These are phyloP conservation scores for Dendrocalamus sinicus DNA, from an alignment of 176 grass and related monocot genomes.

Conservation along the genomic window DNA sequence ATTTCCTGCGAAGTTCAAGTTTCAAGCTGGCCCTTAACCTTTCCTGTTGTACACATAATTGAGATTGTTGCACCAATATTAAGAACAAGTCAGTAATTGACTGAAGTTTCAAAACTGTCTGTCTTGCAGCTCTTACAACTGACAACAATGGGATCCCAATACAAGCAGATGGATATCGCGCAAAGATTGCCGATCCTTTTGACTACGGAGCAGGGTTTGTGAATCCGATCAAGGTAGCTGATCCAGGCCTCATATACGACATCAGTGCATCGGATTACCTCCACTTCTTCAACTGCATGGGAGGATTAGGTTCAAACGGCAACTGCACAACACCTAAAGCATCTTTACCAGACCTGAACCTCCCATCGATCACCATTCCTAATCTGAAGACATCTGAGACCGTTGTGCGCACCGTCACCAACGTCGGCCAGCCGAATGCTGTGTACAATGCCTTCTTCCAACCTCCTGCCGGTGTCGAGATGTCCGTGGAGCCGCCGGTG, in stretches of 20 bases:
- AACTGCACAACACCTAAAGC: not conserved
- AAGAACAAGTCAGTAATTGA: too few relatives aligned
- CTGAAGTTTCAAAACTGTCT: not conserved
- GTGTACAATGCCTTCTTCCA: not conserved
- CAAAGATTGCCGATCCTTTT: constrained; percentile 58
- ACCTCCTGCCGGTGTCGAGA: too few relatives aligned
- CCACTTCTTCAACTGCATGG: constrained; percentile 53
- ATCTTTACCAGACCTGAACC: constrained; percentile 41
- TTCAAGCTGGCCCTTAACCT: too few relatives aligned
- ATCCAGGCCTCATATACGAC: constrained; percentile 67
- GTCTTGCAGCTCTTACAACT: constrained; percentile 36
- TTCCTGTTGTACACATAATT: too few relatives aligned
- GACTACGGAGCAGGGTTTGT: constrained; percentile 67
- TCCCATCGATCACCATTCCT: constrained; percentile 33
- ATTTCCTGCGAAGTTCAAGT: too few relatives aligned
- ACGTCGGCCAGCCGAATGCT: not conserved
- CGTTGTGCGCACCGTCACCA: not conserved
- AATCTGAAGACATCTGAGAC: too few relatives aligned
- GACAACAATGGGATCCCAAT: constrained; percentile 49
- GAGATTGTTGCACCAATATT: too few relatives aligned
- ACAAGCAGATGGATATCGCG: constrained; percentile 33
- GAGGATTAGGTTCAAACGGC: not conserved
- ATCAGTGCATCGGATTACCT: constrained; percentile 48
- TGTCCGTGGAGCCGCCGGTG: too few relatives aligned
- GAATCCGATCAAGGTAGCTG: constrained; percentile 40